A percentile compares a stretch with the other conserved stretches of the same genome.
phyloP scores from a whole-genome alignment of 2,329 filamentous ascomycete genomes.

The Chalaropsis ovoidea region DNA sequence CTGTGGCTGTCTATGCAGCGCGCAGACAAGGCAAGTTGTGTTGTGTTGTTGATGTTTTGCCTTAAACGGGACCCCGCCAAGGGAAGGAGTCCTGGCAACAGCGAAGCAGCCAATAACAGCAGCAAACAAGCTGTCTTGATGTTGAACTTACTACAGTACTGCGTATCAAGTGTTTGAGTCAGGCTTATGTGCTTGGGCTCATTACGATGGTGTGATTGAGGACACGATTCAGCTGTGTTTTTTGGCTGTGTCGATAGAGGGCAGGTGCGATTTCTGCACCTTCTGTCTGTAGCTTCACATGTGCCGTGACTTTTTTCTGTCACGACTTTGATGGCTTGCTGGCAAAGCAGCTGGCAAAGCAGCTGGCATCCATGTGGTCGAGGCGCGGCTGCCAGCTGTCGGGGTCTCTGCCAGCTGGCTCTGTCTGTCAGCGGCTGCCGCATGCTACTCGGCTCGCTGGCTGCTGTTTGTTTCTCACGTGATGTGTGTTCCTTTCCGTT shows the following conservation, averaged over 20 bases:
- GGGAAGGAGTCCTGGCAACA: constrained; percentile 11
- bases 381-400: neutral
- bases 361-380: neutral
- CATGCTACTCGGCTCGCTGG: neutral
- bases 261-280: neutral
- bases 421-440: neutral
- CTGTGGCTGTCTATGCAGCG: neutral
- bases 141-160: too few relatives aligned
- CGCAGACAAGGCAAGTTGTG: neutral
- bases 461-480: constrained; percentile 2
- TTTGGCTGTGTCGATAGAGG: neutral
- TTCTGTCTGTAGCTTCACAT: neutral
- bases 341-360: neutral
- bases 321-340: neutral
- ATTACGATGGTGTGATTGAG: neutral
- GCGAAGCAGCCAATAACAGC: constrained; percentile 1
- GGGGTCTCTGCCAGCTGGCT: neutral
- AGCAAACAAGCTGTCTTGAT: neutral
- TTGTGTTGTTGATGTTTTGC: neutral
- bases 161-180: neutral
- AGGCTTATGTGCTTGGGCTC: neutral
- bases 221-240: neutral
- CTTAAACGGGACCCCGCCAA: constrained; percentile 4
- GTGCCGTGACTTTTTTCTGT: neutral
- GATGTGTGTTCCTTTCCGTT: constrained; percentile 1